Evolutionary conservation across 441 rosid genomes (phyloP).

Genomic region (Brassica balearica): DNA sequence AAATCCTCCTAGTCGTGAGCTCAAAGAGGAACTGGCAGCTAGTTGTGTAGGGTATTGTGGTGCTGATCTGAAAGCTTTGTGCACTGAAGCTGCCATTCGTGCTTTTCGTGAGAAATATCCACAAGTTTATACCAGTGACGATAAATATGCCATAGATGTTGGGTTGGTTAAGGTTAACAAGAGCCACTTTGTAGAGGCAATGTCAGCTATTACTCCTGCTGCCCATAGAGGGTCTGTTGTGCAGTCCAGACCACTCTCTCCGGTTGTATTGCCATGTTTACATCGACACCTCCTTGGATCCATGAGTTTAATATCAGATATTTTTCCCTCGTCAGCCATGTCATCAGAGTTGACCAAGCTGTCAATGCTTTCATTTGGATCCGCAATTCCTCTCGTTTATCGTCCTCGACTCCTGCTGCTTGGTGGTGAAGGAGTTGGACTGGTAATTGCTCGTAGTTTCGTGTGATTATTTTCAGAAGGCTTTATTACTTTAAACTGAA

Average conservation of each 20-base stretch:
- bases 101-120: conserved; percentile 99
- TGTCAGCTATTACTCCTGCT: conserved; percentile 98
- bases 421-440: conserved; percentile 91
- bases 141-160: conserved; percentile 95
- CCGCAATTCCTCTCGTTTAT: conserved; percentile 93
- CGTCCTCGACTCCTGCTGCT: conserved; percentile 93
- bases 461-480: conserved; percentile 23
- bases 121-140: conserved; percentile 99
- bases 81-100: conserved; percentile 99
- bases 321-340: conserved; percentile 74
- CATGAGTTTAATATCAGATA: conserved; percentile 74
- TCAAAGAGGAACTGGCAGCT: conserved; percentile 92
- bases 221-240: conserved; percentile 98
- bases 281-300: conserved; percentile 81
- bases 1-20: conserved; percentile 88
- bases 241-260: conserved; percentile 95
- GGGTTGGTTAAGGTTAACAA: conserved; percentile 89
- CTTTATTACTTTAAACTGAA: conserved; percentile 49
- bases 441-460: conserved; percentile 67
- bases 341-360: conserved; percentile 84
- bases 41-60: conserved; percentile 99
- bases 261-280: conserved; percentile 92
- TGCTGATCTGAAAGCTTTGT: conserved; percentile 97
- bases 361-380: conserved; percentile 95
- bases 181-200: conserved; percentile 92